Percentiles rank a stretch among this genome's conserved stretches.
Evolutionary conservation across 345 rosid species (phyloP).

Genomic region (Hibiscus tridactylites): DNA sequence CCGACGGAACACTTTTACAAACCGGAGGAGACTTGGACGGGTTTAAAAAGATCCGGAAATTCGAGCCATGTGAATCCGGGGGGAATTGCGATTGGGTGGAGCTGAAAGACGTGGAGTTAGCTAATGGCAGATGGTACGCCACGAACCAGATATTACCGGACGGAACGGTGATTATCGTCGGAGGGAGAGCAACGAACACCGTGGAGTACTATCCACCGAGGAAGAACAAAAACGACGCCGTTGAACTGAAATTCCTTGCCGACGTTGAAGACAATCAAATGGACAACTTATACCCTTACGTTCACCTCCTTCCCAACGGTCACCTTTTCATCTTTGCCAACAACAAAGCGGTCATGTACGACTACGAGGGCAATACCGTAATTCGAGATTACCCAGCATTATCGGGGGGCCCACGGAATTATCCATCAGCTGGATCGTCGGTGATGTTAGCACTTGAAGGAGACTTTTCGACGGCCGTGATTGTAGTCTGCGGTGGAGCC

Average conservation of each 20-base stretch:
- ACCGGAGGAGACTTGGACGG: slow-evolving; percentile 70
- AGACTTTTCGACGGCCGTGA: slow-evolving; percentile 44
- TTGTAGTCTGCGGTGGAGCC: slow-evolving; percentile 84
- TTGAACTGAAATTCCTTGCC: slow-evolving; percentile 53
- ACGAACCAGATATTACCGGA: slow-evolving; percentile 72
- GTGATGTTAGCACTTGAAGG: slow-evolving; percentile 56
- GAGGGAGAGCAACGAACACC: slow-evolving; percentile 53
- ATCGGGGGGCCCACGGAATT: slow-evolving; percentile 76
- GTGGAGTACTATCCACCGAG: slow-evolving; percentile 62
- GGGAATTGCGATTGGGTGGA: slow-evolving; percentile 63
- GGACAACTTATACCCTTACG: slow-evolving; percentile 87
- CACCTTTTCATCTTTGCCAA: slow-evolving; percentile 78
- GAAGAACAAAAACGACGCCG: slow-evolving; percentile 35
- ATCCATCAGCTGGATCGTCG: slow-evolving; percentile 82
- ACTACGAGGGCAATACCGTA: slow-evolving; percentile 38
- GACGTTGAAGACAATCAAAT: slow-evolving; percentile 67
- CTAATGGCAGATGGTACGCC: slow-evolving; percentile 59
- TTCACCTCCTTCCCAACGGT: slow-evolving; percentile 82
- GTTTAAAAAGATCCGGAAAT: slow-evolving; percentile 42
- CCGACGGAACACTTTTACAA: slow-evolving; percentile 65
- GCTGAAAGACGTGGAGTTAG: slow-evolving; percentile 35
- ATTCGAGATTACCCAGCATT: slow-evolving; percentile 52
- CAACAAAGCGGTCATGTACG: slow-evolving; percentile 58
- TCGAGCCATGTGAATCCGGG: slow-evolving; percentile 40
- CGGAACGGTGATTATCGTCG: slow-evolving; percentile 62